Evolutionary conservation across 2,329 filamentous ascomycete species (phyloP), one percentile per base, ranked within the genome.

Genomic region (Kalmusia sp.): DNA sequence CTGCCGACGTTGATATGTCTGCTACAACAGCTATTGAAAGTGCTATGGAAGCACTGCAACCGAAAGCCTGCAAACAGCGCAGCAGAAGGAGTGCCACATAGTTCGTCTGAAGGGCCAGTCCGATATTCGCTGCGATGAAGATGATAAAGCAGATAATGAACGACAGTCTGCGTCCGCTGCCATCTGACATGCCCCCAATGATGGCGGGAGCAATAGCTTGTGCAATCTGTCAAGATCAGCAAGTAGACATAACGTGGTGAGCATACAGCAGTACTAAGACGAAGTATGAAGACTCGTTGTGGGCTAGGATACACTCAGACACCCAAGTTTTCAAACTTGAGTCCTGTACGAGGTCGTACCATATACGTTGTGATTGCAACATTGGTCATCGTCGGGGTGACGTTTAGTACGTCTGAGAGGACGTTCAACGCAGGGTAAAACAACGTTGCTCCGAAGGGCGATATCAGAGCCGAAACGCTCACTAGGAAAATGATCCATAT

Each of bases 21-120:
- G 88, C 87, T 7, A 93, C 83, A 2, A 92, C 85, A 1, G 87
- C 90, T 58, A 84, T 88, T 0, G 84, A 84, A 1, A 95, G 77
- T 0, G 90, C 59, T 24, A 79, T 77, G 2, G 74, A 74, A 8
- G 74, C 73, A 24, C 73, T 75, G 28, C 72, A 72, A 0, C 77
- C 77, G 45, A 69, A 59, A 52, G 75, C 72, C 55, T 79, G 73
- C 4, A 76, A 40, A 52, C 69, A 67, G 6, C 73, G 67, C 6
- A 76, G 55, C 7, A 76, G 52, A 6, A 76, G 61, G 2, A 76
- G 58, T 4, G 71, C 72, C 4, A 63, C 55, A 40, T 72, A 76
- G 45, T 69, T 70, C 22, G 70, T 70, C 47, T 75, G 72, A 3
- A 74, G 55, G 12, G 72, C 72, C 4, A 76, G 65, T 1, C 72